phyloP scores from a whole-genome alignment of 2,329 filamentous ascomycete genomes.

The Phyllosticta capitalensis region DNA sequence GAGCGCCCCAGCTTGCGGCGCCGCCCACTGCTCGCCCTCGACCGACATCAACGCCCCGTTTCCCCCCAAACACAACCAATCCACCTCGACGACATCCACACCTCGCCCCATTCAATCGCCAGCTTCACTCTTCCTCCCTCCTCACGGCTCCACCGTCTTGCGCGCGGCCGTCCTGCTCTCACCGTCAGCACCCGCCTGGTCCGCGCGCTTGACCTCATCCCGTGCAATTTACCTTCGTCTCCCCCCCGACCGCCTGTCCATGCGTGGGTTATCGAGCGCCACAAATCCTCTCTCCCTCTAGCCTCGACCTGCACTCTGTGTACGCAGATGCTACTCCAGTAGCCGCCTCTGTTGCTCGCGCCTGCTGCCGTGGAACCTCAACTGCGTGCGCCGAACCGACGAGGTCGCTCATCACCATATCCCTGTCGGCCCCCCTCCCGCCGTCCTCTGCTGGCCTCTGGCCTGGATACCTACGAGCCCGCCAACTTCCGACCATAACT shows the following conservation, averaged over 20 bases:
- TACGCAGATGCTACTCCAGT: neutral
- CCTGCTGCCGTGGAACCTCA: neutral
- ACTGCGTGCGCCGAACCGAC: neutral
- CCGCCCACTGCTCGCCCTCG: neutral
- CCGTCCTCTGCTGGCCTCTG: constrained; percentile 1
- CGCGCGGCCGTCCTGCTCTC: neutral
- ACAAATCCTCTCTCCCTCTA: neutral
- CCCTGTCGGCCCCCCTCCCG: constrained; percentile 8
- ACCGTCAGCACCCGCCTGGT: neutral
- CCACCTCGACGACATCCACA: neutral
- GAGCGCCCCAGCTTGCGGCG: neutral
- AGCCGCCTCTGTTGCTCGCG: neutral
- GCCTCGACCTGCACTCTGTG: neutral
- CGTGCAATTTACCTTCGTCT: neutral
- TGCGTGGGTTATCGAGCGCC: neutral
- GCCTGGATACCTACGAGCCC: neutral
- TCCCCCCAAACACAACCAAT: neutral
- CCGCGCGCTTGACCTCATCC: neutral
- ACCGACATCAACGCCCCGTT: neutral
- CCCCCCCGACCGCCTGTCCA: neutral
- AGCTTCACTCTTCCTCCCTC: neutral
- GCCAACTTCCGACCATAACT: neutral
- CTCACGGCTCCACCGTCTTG: neutral
- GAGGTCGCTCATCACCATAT: neutral
- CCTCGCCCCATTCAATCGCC: neutral